phyloP scores from a whole-genome alignment of 1,139 yeast species.

The Pneumocystis jirovecii region DNA sequence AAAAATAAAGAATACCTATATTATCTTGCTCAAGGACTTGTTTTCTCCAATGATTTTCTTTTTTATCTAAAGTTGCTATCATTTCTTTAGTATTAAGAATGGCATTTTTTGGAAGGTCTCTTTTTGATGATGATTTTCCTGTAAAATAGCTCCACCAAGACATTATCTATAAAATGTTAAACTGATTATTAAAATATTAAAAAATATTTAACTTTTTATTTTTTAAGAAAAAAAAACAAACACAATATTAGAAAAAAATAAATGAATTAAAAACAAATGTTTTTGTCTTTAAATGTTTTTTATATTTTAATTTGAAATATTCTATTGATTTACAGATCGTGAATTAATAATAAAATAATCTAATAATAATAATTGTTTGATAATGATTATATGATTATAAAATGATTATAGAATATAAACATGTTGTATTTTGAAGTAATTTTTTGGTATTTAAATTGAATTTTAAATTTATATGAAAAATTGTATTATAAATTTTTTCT shows the following conservation, averaged over 20 bases:
- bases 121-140: neutral
- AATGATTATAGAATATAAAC: neutral
- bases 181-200: neutral
- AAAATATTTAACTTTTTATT: neutral
- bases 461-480: neutral
- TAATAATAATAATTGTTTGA: neutral
- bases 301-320: no score
- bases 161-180: neutral
- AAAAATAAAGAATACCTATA: neutral
- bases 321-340: no score
- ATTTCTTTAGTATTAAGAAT: constrained; percentile 82
- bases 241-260: neutral
- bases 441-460: neutral
- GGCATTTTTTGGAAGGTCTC: constrained; percentile 78
- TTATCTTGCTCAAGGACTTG: constrained; percentile 74
- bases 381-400: neutral
- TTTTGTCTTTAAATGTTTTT: neutral
- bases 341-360: no score
- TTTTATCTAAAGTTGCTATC: constrained; percentile 71
- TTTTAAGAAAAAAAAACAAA: neutral
- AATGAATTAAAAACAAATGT: neutral
- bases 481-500: neutral
- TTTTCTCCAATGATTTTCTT: constrained; percentile 64
- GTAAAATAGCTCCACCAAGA: constrained; percentile 1
- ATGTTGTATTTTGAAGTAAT: neutral